Conservation (phyloP, 73 alveolate species). For the Paramecium octaurelia region DNA sequence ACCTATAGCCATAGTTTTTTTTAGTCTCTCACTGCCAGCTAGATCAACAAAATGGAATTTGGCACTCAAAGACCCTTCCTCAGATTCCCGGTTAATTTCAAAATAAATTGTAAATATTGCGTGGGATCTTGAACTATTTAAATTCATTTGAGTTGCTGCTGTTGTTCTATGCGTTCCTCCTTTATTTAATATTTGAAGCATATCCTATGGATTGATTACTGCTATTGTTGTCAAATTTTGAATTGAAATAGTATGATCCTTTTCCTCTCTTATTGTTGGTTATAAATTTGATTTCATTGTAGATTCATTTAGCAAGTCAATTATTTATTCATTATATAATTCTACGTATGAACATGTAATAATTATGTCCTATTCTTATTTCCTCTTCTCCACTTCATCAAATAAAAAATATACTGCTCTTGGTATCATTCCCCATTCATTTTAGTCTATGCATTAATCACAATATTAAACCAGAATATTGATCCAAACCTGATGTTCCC, state of each 20-base stretch:
- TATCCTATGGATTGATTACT: conserved; percentile 84
- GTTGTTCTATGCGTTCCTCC: conserved; percentile 93
- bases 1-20: conserved; percentile 90
- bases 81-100: conserved; percentile 75
- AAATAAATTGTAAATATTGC: conserved; percentile 91
- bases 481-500: conserved; percentile 86
- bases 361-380: conserved; percentile 73
- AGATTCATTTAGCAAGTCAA: conserved; percentile 85
- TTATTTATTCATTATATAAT: conserved; percentile 92
- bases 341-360: conserved; percentile 89
- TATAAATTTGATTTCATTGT: conserved; percentile 49
- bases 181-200: conserved; percentile 79
- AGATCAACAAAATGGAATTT: conserved; percentile 96
- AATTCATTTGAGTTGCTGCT: conserved; percentile 88
- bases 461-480: conserved; percentile 83
- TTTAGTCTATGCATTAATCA: conserved; percentile 59
- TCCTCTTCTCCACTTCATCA: conserved; percentile 79
- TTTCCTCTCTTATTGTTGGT: conserved; percentile 76
- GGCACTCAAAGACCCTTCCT: conserved; percentile 84
- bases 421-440: conserved; percentile 85
- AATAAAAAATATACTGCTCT: conserved; percentile 88
- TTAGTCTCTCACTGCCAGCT: conserved; percentile 97
- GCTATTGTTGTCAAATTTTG: conserved; percentile 78
- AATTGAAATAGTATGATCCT: conserved; percentile 81
- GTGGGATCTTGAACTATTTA: conserved; percentile 91